Evolutionary conservation across 2,329 filamentous ascomycete genomes (phyloP).

Genomic region (Cladosporium sp.): DNA sequence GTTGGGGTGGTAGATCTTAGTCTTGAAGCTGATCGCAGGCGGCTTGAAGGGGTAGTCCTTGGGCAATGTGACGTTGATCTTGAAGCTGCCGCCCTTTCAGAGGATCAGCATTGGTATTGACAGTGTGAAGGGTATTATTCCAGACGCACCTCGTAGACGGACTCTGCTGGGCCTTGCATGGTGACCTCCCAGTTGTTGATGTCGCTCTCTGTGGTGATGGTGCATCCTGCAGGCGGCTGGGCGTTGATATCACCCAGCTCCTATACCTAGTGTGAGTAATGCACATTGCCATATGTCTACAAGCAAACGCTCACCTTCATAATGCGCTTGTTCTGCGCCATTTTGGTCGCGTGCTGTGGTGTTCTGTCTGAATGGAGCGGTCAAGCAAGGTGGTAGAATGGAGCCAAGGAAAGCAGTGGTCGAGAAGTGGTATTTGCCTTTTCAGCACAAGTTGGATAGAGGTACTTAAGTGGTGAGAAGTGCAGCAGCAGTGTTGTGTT

Average conservation of each 20-base stretch:
- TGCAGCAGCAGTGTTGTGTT: neutral
- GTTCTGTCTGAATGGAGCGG: neutral
- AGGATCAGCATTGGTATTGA: neutral
- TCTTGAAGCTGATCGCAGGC: slow-evolving; percentile 72
- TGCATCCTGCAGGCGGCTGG: slow-evolving; percentile 54
- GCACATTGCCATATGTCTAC: neutral
- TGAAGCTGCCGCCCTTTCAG: slow-evolving; percentile 68
- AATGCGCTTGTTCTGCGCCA: slow-evolving; percentile 41
- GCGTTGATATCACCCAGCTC: slow-evolving; percentile 57
- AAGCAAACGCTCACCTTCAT: slow-evolving; percentile 24
- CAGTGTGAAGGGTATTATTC: slow-evolving; percentile 13
- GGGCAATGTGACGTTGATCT: slow-evolving; percentile 68
- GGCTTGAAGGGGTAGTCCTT: slow-evolving; percentile 87
- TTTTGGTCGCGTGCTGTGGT: slow-evolving; percentile 14
- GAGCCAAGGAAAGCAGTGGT: neutral
- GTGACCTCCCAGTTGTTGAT: slow-evolving; percentile 65
- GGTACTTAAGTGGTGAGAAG: neutral
- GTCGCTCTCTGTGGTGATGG: slow-evolving; percentile 58
- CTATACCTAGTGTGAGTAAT: slow-evolving; percentile 34
- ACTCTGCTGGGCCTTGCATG: slow-evolving; percentile 62
- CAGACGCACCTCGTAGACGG: slow-evolving; percentile 57
- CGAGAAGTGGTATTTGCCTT: neutral
- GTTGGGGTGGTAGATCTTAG: slow-evolving; percentile 95
- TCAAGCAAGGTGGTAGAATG: neutral
- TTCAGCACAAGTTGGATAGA: neutral